Evolutionary conservation across 805 yeast species (phyloP), one percentile per base, ranked within the genome.

Genomic region (Lachancea sp.): DNA sequence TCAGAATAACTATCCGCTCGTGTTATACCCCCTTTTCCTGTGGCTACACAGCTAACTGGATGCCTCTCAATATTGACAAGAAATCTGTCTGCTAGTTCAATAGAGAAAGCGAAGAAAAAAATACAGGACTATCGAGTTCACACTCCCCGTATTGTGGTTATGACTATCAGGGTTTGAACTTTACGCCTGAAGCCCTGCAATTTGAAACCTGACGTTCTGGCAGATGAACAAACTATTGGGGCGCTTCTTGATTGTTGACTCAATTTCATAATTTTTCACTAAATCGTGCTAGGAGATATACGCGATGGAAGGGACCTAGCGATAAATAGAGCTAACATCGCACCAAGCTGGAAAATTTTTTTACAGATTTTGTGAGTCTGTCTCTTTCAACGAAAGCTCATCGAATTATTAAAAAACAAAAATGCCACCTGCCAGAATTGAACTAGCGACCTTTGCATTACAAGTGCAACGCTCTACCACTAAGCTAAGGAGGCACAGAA

Each of bases 381-480:
- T 43, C 37, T 26, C 32, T 29, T 36, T 25, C 19, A 19, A 43
- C 46, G 46, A 21, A 18, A 29, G 7, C n/a, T 15, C 9, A 11
- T 15, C 33, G 33, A 31, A 12, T 8, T 34, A 22, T 5, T 35
- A 11, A 9, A 9, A 20, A 37, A 64, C 60, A 48, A 40, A 51
- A 44, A 25, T 78, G 86, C 86, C 86, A 67, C 76, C 74, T 80
- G 83, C 83, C 86, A 79, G 87, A 78, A 78, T 80, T 79, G 87
- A 80, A 80, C 88, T 81, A 80, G 86, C 87, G 90, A 83, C 88
- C 90, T 82, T 82, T 81, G 92, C 94, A 83, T 83, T 86, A 86
- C 96, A 86, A 86, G 96, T 86, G 96, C 95, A 83, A 83, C 95
- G 95, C 95, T 85, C 92, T 86, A 85, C 95, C 95, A 83, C 96